These are phyloP conservation scores for Talaromyces sp. DNA, from an alignment of 2,329 filamentous ascomycete species.

Conservation along the genomic window DNA sequence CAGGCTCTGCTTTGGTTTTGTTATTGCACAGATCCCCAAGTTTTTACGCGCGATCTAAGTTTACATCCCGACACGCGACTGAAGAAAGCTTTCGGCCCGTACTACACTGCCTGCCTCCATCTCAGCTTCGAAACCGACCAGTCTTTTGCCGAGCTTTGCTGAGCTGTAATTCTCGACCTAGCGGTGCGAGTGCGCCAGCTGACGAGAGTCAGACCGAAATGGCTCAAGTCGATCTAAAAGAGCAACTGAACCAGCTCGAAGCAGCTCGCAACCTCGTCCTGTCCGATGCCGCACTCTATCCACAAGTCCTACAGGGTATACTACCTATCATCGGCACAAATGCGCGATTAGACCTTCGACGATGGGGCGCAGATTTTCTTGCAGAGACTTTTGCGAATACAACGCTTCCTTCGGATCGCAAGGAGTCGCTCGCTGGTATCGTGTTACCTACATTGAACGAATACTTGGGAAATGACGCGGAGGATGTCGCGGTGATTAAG, in stretches of 20 bases:
- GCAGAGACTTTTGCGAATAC: conserved; percentile 94
- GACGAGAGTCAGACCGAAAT: conserved; percentile 36
- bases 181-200: neutral
- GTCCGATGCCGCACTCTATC: conserved; percentile 80
- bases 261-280: conserved; percentile 86
- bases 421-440: conserved; percentile 70
- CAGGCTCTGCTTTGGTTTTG: neutral
- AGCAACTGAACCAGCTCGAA: conserved; percentile 82
- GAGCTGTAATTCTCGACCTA: neutral
- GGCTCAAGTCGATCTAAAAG: conserved; percentile 57
- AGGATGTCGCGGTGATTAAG: conserved; percentile 76
- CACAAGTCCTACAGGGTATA: conserved; percentile 84
- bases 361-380: conserved; percentile 95
- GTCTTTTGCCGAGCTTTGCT: neutral
- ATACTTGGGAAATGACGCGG: conserved; percentile 64
- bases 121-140: neutral
- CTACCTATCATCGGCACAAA: conserved; percentile 80
- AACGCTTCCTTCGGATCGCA: conserved; percentile 68
- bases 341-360: conserved; percentile 71
- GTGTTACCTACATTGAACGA: conserved; percentile 72
- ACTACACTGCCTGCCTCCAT: no score
- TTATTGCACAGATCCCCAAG: neutral
- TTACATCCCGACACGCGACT: conserved; percentile 5
- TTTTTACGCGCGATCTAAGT: neutral
- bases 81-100: neutral